phyloP scores from a whole-genome alignment of 192 early-diverging fungal species.

The Coemansia sp. region DNA sequence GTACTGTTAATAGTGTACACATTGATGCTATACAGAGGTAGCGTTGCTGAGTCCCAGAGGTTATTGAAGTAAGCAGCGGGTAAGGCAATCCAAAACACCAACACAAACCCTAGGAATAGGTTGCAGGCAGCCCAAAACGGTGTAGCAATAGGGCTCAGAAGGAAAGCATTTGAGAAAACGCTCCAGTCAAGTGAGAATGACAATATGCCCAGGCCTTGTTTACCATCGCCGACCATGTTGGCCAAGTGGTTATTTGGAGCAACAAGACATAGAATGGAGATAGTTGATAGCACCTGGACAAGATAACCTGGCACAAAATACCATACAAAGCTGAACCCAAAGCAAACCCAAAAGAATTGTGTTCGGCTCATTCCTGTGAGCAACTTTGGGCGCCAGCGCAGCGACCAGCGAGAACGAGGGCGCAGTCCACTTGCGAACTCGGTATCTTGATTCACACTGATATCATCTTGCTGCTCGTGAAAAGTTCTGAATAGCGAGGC shows the following conservation, averaged over 20 bases:
- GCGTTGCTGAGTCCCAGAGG: constrained; percentile 58
- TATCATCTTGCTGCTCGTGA: constrained; percentile 57
- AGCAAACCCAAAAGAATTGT: constrained; percentile 58
- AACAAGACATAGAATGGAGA: constrained; percentile 64
- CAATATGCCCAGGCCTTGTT: constrained; percentile 66
- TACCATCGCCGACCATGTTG: constrained; percentile 54
- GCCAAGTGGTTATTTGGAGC: constrained; percentile 49
- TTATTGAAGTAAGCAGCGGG: constrained; percentile 72
- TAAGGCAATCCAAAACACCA: constrained; percentile 74
- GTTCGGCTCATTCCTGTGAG: constrained; percentile 39
- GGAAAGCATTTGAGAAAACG: constrained; percentile 59
- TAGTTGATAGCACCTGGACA: constrained; percentile 62
- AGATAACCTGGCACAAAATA: constrained; percentile 67
- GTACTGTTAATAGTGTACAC: constrained; percentile 61
- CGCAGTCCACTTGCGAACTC: not conserved
- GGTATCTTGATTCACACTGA: not conserved
- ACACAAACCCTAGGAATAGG: constrained; percentile 66
- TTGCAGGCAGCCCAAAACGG: constrained; percentile 77
- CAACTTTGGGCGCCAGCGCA: constrained; percentile 13
- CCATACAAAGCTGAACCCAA: constrained; percentile 56
- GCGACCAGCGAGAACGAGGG: constrained; percentile 1
- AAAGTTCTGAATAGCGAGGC: constrained; percentile 77
- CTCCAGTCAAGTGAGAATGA: constrained; percentile 79
- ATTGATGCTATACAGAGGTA: constrained; percentile 66
- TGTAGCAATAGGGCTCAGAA: constrained; percentile 65